Base-by-base conservation (phyloP, 305 asterid species). In the Fraxinus sp. region DNA sequence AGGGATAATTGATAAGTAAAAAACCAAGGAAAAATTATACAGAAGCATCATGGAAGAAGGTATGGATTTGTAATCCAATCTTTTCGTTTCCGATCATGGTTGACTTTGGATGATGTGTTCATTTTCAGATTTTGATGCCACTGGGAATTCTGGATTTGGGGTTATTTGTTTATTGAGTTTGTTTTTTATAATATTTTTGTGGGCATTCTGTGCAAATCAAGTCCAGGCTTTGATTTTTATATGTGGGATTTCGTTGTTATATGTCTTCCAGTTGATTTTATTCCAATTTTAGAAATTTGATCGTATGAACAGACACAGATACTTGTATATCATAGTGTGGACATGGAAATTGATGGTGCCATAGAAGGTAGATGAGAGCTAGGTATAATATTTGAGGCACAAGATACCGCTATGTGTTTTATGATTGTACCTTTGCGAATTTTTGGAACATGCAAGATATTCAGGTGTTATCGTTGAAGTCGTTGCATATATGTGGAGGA, bases 11-110 rank as follows among this genome's bases (percentile, higher is more conserved):
- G 75, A 70, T 1, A 14, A 28, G 41, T 70, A 68, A 68, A 68
- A 64, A 30, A 68, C 1, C 39, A 8, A 1, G 22, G 39, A 30
- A 32, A 72, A 78, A 46, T 26, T 77, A 22, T 74, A n/a, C 55
- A 35, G 79, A 57, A 6, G 64, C 59, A 28, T 80, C 87, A 89
- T 89, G 91, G 87, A 85, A 71, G 89, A 85, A 85, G 91, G 91
- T 89, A 84, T 28, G 43, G 36, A 74, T 79, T 79, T 30, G 75
- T 28, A 70, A 3, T 13, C 39, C 10, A 2, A 35, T 2, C 10
- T 77, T 78, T 83, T 73, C 13, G 37, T 10, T 70, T 22, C 68
- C 32, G 82, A 75, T 87, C 85, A 39, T 71, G 86, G 78, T 88
- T 82, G 74, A 66, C 75, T 77, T 76, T 43, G 39, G 77, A 30